These are phyloP conservation scores for Sporothrix schenckii DNA, from an alignment of 2,329 filamentous ascomycete genomes.

Conservation along the genomic window DNA sequence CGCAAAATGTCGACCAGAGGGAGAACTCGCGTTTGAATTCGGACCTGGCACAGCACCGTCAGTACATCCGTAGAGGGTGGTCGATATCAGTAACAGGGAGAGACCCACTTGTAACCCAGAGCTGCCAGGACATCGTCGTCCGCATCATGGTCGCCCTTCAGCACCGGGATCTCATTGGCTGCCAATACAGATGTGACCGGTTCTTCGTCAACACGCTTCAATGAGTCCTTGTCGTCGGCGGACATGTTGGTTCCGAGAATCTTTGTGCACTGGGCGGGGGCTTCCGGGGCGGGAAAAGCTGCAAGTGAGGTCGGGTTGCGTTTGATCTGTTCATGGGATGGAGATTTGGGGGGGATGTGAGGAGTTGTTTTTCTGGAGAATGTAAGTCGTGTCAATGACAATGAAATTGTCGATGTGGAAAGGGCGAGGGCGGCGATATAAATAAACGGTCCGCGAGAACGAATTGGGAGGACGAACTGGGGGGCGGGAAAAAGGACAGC, in stretches of 20 bases:
- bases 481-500: background rate
- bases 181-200: slow-evolving; percentile 35
- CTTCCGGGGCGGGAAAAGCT: background rate
- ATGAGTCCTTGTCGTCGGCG: slow-evolving; percentile 26
- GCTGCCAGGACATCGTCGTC: slow-evolving; percentile 66
- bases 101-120: slow-evolving; percentile 53
- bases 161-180: slow-evolving; percentile 33
- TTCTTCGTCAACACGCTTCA: slow-evolving; percentile 33
- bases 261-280: background rate
- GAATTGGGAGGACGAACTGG: too few relatives aligned
- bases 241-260: background rate
- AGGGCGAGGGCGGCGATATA: background rate
- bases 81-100: too few relatives aligned
- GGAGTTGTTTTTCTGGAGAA: background rate
- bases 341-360: background rate
- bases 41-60: slow-evolving; percentile 41
- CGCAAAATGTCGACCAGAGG: slow-evolving; percentile 73
- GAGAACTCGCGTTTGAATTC: slow-evolving; percentile 67
- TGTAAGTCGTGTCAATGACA: background rate
- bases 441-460: background rate
- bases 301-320: background rate
- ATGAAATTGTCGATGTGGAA: background rate
- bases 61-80: background rate
- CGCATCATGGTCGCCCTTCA: slow-evolving; percentile 29
- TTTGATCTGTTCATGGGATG: slow-evolving; percentile 10